Conservation (phyloP, 768 basidiomycete species). For the Lyophyllum atratum region DNA sequence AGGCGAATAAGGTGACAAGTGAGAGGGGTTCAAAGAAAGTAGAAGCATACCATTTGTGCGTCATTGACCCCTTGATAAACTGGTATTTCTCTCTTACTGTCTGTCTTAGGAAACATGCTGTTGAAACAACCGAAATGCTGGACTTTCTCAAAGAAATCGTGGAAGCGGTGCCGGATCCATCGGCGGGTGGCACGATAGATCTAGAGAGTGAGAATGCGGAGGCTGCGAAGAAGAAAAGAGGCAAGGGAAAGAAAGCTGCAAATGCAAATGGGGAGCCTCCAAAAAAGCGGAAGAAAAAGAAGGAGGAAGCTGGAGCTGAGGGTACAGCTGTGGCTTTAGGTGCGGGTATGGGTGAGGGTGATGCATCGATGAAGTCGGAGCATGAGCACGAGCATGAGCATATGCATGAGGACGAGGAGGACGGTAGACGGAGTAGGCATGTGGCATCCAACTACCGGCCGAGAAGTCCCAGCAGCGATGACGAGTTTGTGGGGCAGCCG, state of each 20-base stretch:
- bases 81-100: neutral
- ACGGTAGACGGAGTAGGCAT: conserved; percentile 15
- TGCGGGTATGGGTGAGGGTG: conserved; percentile 31
- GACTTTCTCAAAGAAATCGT: conserved; percentile 96
- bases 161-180: conserved; percentile 82
- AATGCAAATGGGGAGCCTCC: conserved; percentile 37
- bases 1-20: conserved; percentile 77
- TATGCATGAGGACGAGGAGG: conserved; percentile 27
- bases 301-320: conserved; percentile 31
- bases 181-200: conserved; percentile 78
- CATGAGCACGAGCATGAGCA: conserved; percentile 25
- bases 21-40: conserved; percentile 85
- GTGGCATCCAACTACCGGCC: conserved; percentile 34
- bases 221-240: conserved; percentile 58
- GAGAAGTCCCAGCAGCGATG: conserved; percentile 40
- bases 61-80: conserved; percentile 19
- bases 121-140: conserved; percentile 83
- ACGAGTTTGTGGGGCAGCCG: conserved; percentile 44
- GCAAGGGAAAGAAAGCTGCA: conserved; percentile 54
- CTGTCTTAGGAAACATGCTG: conserved; percentile 79
- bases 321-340: no score
- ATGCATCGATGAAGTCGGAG: conserved; percentile 24
- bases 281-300: conserved; percentile 56
- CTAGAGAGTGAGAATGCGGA: conserved; percentile 62
- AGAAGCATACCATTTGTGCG: conserved; percentile 91